A percentile compares a stretch with the other conserved stretches of the same genome.
These are phyloP conservation scores for Penicillium cataractarum DNA, from an alignment of 495 filamentous ascomycete species.

Conservation along the genomic window DNA sequence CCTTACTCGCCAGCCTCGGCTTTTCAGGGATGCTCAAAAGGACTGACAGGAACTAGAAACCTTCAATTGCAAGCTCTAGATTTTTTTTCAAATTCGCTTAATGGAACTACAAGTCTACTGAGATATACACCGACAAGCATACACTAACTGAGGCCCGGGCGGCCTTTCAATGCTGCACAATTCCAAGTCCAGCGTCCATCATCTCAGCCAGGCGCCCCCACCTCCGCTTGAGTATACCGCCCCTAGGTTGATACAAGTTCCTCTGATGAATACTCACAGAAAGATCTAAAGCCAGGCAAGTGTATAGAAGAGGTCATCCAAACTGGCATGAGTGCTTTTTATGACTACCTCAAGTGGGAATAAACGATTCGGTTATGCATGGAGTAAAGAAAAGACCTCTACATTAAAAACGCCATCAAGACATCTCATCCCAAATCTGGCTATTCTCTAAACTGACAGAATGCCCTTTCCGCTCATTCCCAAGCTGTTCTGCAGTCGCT, in stretches of 20 bases:
- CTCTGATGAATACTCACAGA: background rate
- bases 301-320: background rate
- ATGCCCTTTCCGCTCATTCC: slow-evolving; percentile 25
- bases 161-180: background rate
- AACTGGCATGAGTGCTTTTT: slow-evolving; percentile 27
- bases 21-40: background rate
- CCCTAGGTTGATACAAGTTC: too few species aligned
- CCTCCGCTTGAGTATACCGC: background rate
- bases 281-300: background rate
- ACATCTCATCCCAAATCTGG: slow-evolving; percentile 45
- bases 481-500: slow-evolving; percentile 22
- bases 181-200: too few species aligned
- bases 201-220: too few species aligned
- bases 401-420: slow-evolving; percentile 50
- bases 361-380: slow-evolving; percentile 26
- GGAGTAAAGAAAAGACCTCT: slow-evolving; percentile 43
- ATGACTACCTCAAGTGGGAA: slow-evolving; percentile 24
- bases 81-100: too few species aligned
- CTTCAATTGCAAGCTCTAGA: background rate
- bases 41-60: background rate
- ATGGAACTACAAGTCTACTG: too few species aligned
- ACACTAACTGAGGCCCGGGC: background rate
- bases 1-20: slow-evolving; percentile 13
- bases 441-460: slow-evolving; percentile 45
- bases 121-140: background rate